Evolutionary conservation across 345 rosid genomes (phyloP).

Genomic region (Kandelia obovata): DNA sequence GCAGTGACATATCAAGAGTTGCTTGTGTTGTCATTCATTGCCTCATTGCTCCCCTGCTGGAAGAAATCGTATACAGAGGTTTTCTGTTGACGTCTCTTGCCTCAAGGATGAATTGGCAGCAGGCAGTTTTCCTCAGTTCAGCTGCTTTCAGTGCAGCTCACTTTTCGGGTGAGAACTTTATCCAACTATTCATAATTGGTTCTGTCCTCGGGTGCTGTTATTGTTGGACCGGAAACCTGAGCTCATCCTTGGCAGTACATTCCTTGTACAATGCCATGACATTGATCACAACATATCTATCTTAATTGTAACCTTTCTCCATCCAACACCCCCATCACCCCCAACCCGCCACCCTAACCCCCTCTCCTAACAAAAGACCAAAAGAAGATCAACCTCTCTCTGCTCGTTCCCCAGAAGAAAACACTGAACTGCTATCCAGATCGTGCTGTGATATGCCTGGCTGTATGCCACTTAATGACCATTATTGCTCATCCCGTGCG

Average conservation of each 20-base stretch:
- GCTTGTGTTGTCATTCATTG: slow-evolving; percentile 61
- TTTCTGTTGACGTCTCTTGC: slow-evolving; percentile 64
- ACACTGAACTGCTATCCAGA: too few species aligned
- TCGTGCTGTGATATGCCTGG: too few species aligned
- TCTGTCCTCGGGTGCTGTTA: slow-evolving; percentile 65
- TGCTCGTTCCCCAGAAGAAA: too few species aligned
- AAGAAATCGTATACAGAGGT: slow-evolving; percentile 79
- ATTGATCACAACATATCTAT: slow-evolving; percentile 34
- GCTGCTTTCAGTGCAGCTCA: slow-evolving; percentile 71
- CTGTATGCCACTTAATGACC: too few species aligned
- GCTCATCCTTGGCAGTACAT: slow-evolving; percentile 56
- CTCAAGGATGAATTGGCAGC: slow-evolving; percentile 54
- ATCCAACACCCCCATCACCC: too few species aligned
- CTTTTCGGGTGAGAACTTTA: slow-evolving; percentile 57
- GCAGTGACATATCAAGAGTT: slow-evolving; percentile 43
- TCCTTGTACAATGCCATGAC: slow-evolving; percentile 74
- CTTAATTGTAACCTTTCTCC: slow-evolving; percentile 14
- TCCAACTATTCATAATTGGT: slow-evolving; percentile 68
- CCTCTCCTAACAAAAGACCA: not conserved
- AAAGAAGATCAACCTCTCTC: not conserved
- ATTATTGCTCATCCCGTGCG: too few species aligned
- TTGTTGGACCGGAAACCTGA: slow-evolving; percentile 71
- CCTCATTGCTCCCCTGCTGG: slow-evolving; percentile 57
- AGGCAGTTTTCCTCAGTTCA: slow-evolving; percentile 56
- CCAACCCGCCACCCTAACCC: not conserved